Evolutionary conservation across 306 rosid genomes (phyloP).

Genomic region (Medicago ruthenica): DNA sequence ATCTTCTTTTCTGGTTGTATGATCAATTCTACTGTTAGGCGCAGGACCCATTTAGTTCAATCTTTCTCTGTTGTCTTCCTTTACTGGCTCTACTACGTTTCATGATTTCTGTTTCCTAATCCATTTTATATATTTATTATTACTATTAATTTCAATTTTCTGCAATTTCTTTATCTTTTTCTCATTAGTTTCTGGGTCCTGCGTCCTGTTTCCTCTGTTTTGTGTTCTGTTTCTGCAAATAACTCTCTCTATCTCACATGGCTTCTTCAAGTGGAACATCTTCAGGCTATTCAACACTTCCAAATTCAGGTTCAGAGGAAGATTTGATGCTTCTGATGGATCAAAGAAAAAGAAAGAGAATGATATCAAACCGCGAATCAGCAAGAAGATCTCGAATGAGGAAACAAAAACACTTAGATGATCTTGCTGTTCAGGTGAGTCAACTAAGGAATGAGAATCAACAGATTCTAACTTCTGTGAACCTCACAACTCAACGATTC

Average conservation of each 20-base stretch:
- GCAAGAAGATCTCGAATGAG: slow-evolving; percentile 86
- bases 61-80: slow-evolving; percentile 92
- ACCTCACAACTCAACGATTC: slow-evolving; percentile 63
- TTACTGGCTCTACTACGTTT: slow-evolving; percentile 92
- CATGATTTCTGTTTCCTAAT: slow-evolving; percentile 57
- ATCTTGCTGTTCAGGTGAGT: slow-evolving; percentile 58
- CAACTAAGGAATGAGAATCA: slow-evolving; percentile 69
- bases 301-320: slow-evolving; percentile 74
- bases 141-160: slow-evolving; percentile 21
- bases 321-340: slow-evolving; percentile 56
- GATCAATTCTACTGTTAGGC: slow-evolving; percentile 83
- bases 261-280: slow-evolving; percentile 75
- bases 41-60: slow-evolving; percentile 94
- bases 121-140: neutral
- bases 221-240: neutral
- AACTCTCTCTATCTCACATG: slow-evolving; percentile 44
- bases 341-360: slow-evolving; percentile 85
- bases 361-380: slow-evolving; percentile 89
- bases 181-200: slow-evolving; percentile 57
- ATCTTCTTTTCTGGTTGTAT: slow-evolving; percentile 76
- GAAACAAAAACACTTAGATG: slow-evolving; percentile 89
- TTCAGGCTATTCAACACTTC: slow-evolving; percentile 64
- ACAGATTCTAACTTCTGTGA: slow-evolving; percentile 58
- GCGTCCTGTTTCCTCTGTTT: slow-evolving; percentile 37
- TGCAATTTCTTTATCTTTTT: neutral